Evolutionary conservation across 805 yeast species (phyloP).

Genomic region (Alloascoidea africana): DNA sequence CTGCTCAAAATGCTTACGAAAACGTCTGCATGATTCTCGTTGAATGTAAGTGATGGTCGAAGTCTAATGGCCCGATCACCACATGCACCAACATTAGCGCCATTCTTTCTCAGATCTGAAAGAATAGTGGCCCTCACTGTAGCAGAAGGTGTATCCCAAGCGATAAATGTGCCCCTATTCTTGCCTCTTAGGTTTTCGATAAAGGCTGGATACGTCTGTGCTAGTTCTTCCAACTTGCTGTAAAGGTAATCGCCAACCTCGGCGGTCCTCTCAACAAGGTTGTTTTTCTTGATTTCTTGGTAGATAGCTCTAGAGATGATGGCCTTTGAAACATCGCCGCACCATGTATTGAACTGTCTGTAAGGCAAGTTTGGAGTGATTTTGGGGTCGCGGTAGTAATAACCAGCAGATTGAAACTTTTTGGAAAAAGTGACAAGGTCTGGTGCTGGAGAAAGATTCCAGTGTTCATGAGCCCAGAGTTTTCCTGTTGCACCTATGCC

Average conservation of each 20-base stretch:
- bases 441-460: slow-evolving; percentile 58
- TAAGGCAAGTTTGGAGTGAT: slow-evolving; percentile 63
- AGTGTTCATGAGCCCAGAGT: slow-evolving; percentile 84
- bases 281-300: slow-evolving; percentile 44
- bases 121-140: slow-evolving; percentile 48
- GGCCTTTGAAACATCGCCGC: slow-evolving; percentile 80
- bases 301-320: slow-evolving; percentile 63
- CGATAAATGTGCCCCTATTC: slow-evolving; percentile 63
- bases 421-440: slow-evolving; percentile 80
- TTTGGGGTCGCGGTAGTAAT: slow-evolving; percentile 62
- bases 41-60: slow-evolving; percentile 68
- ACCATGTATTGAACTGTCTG: slow-evolving; percentile 90
- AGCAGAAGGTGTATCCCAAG: slow-evolving; percentile 51
- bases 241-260: slow-evolving; percentile 57
- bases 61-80: slow-evolving; percentile 66
- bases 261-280: slow-evolving; percentile 37
- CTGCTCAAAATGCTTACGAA: slow-evolving; percentile 33
- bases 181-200: slow-evolving; percentile 55
- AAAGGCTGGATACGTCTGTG: slow-evolving; percentile 35
- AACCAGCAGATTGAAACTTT: slow-evolving; percentile 84
- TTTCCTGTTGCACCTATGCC: slow-evolving; percentile 82
- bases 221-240: slow-evolving; percentile 34
- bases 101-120: slow-evolving; percentile 39
- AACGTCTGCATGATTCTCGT: slow-evolving; percentile 66
- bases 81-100: slow-evolving; percentile 78